phyloP scores from a whole-genome alignment of 495 filamentous ascomycete genomes.

The Neurospora pannonica region DNA sequence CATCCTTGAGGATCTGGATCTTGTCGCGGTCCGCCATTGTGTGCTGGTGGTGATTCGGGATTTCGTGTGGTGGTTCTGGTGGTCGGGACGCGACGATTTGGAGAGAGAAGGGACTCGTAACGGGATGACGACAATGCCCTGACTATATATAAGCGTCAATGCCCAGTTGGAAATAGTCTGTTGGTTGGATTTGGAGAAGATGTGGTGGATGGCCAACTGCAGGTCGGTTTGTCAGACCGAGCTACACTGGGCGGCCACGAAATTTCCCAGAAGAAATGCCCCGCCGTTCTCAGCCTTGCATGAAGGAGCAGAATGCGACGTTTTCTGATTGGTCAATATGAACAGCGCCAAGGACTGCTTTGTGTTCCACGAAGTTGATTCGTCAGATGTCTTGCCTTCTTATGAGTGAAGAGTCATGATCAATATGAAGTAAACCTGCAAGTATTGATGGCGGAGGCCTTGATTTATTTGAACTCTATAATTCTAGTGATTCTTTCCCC shows the following conservation, averaged over 20 bases:
- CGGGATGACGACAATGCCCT: background rate
- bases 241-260: slow-evolving; percentile 8
- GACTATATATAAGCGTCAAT: background rate
- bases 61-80: background rate
- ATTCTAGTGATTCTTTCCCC: background rate
- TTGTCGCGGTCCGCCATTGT: slow-evolving; percentile 10
- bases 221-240: background rate
- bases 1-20: slow-evolving; percentile 22
- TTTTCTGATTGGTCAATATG: background rate
- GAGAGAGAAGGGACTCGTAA: background rate
- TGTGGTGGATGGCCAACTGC: background rate
- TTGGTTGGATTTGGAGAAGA: background rate
- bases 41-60: slow-evolving; percentile 6
- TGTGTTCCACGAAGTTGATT: background rate
- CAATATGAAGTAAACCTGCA: background rate
- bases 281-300: slow-evolving; percentile 17
- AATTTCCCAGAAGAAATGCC: slow-evolving; percentile 12
- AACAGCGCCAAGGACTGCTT: background rate
- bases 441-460: background rate
- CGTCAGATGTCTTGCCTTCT: background rate
- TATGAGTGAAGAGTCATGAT: background rate
- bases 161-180: background rate
- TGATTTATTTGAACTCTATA: background rate
- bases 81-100: background rate
- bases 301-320: background rate